A percentile compares a stretch with the other conserved stretches of the same genome.
Evolutionary conservation across 1,284 basidiomycete genomes (phyloP).

Genomic region (Kwoniella shivajii): DNA sequence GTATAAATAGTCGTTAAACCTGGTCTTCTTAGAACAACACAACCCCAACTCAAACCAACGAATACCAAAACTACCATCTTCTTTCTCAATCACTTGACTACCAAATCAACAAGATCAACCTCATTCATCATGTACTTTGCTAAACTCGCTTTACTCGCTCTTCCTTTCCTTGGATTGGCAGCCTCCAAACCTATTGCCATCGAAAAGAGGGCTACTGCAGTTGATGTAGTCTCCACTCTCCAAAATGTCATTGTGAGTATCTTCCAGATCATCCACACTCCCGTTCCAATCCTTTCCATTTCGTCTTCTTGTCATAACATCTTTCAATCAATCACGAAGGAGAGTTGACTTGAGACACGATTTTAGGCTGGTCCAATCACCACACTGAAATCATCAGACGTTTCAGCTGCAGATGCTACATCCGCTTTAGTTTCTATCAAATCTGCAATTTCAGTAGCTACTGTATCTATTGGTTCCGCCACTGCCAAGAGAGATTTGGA

Average conservation of each 20-base stretch:
- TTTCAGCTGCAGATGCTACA: conserved; percentile 2
- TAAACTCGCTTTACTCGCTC: conserved; percentile 13
- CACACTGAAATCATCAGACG: conserved; percentile 9
- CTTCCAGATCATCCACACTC: background rate
- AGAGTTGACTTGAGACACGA: no score
- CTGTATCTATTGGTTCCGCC: background rate
- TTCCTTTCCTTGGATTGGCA: conserved; percentile 17
- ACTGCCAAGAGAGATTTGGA: background rate
- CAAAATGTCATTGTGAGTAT: conserved; percentile 15
- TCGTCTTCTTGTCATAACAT: no score
- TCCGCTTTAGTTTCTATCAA: conserved; percentile 10
- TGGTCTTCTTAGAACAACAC: no score
- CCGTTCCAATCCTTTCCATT: background rate
- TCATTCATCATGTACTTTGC: conserved; percentile 15
- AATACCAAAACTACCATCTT: background rate
- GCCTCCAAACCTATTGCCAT: conserved; percentile 11
- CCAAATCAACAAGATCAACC: background rate
- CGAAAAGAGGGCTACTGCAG: conserved; percentile 1
- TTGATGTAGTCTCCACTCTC: conserved; percentile 10
- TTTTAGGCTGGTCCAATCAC: conserved; percentile 14
- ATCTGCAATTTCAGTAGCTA: conserved; percentile 10
- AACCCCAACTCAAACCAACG: no score
- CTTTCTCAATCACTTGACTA: no score
- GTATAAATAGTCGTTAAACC: background rate
- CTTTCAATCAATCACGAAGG: no score